Evolutionary conservation across 2,329 filamentous ascomycete species (phyloP), one percentile per base, ranked within the genome.

Genomic region (Trichoderma atrobrunneum): DNA sequence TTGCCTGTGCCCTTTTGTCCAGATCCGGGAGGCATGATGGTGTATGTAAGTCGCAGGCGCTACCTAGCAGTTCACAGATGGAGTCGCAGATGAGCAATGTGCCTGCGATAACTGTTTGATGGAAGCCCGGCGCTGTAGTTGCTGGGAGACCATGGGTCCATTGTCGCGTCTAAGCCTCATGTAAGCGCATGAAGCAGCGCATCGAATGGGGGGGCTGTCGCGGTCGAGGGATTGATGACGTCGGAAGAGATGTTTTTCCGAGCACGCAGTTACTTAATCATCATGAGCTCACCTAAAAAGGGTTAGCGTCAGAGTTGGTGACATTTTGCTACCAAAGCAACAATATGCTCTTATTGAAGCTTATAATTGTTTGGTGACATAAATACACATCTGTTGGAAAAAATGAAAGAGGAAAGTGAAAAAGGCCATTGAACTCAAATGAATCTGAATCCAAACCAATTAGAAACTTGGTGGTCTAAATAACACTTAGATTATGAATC

Each of bases 1-100:
- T 91, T 91, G 79, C 89, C 86, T 30, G 88, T 89, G 72, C 89
- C 89, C 77, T 90, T 89, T 78, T 90, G 87, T 75, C 87, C 85
- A 62, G 87, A 85, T 71, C 83, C 83, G 32, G 88, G 87, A 79
- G 88, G 87, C 89, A 91, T 91, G 70, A 73, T 75, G 73, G 72
- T 63, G 62, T 28, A 68, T 43, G 30, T 62, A 24, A 28, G 28
- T 57, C 18, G 32, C 34, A 54, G 51, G 65, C 57, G 57, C 67
- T 34, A n/a, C 18, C 57, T 61, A 67, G 30, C 5, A 21, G 36
- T 28, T 43, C 71, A 72, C 70, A 66, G 64, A 43, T 54, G 56
- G 36, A 12, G n/a, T 7, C 66, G 43, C 30, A 24, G 18, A 54
- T 24, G 11, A 16, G 30, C 30, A 24, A 26, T 14, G 21, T 32